Evolutionary conservation across 768 basidiomycete species (phyloP).

Genomic region (Rubroboletus satanas): DNA sequence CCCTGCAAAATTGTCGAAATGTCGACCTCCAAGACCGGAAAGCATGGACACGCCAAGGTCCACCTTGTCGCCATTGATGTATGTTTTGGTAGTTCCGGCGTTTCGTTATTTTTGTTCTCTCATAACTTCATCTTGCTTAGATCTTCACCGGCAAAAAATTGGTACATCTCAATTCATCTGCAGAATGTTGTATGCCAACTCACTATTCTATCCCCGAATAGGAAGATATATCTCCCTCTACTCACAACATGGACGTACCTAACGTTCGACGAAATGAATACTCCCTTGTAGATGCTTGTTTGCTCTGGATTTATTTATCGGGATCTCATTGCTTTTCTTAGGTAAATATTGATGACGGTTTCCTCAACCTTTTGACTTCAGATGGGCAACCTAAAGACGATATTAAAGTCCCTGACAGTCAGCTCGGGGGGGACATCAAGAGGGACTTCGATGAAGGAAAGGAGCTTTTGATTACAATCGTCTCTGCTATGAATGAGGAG

Average conservation of each 20-base stretch:
- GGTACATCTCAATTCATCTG: constrained; percentile 42
- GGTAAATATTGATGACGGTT: constrained; percentile 91
- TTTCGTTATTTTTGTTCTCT: neutral
- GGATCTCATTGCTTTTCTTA: constrained; percentile 25
- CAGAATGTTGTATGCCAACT: neutral
- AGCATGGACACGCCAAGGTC: constrained; percentile 99
- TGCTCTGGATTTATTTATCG: neutral
- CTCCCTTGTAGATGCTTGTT: constrained; percentile 59
- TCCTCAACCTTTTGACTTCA: constrained; percentile 86
- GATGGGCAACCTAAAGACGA: constrained; percentile 89
- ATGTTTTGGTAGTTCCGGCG: constrained; percentile 33
- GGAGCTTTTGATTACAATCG: constrained; percentile 82
- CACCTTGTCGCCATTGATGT: constrained; percentile 97
- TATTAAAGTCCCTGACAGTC: constrained; percentile 86
- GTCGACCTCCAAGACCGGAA: constrained; percentile 99
- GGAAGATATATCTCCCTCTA: constrained; percentile 95
- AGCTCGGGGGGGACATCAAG: constrained; percentile 71
- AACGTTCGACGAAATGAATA: constrained; percentile 89
- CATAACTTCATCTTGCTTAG: constrained; percentile 38
- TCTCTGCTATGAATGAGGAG: constrained; percentile 91
- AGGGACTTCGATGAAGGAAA: constrained; percentile 77
- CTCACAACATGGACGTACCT: constrained; percentile 99
- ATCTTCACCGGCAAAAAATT: constrained; percentile 99
- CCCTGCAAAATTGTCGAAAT: constrained; percentile 99
- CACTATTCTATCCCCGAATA: constrained; percentile 30